phyloP scores from a whole-genome alignment of 1,284 basidiomycete genomes.

The Trichosporon sp. region DNA sequence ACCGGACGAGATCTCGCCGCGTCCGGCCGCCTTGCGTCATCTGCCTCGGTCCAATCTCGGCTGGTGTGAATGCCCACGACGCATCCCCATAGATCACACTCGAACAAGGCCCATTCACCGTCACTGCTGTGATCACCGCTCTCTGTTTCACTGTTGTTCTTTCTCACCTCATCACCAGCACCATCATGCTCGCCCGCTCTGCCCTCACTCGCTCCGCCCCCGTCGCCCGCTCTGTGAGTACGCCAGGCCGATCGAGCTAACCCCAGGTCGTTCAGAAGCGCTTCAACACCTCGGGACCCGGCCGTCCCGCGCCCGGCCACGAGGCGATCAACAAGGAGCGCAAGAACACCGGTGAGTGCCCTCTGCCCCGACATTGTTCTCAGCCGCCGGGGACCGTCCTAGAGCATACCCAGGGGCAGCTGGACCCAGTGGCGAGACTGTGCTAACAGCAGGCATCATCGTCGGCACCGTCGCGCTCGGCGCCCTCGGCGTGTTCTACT shows the following conservation, averaged over 20 bases:
- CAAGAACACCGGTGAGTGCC: not conserved
- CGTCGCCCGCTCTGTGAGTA: not conserved
- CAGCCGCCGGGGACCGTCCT: too few relatives aligned
- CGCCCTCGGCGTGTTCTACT: not conserved
- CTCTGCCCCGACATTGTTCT: too few relatives aligned
- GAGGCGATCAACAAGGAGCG: not conserved
- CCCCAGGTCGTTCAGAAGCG: not conserved
- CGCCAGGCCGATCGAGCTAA: not conserved
- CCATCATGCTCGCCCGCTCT: not conserved
- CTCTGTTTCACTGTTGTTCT: too few relatives aligned
- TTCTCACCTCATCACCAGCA: not conserved
- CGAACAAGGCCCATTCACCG: too few relatives aligned
- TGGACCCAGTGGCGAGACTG: not conserved
- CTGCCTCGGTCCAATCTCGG: too few relatives aligned
- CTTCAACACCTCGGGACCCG: not conserved
- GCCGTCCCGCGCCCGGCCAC: not conserved
- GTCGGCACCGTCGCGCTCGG: not conserved
- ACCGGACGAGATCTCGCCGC: too few relatives aligned
- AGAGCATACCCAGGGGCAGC: too few relatives aligned
- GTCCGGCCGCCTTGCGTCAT: too few relatives aligned
- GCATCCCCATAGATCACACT: too few relatives aligned
- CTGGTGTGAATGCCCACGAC: too few relatives aligned
- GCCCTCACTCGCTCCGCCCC: not conserved
- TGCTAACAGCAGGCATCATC: not conserved
- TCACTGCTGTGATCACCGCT: too few relatives aligned